Percentiles rank a stretch among this genome's conserved stretches.
phyloP scores from a whole-genome alignment of 768 basidiomycete species.

The Harrya chromipes region DNA sequence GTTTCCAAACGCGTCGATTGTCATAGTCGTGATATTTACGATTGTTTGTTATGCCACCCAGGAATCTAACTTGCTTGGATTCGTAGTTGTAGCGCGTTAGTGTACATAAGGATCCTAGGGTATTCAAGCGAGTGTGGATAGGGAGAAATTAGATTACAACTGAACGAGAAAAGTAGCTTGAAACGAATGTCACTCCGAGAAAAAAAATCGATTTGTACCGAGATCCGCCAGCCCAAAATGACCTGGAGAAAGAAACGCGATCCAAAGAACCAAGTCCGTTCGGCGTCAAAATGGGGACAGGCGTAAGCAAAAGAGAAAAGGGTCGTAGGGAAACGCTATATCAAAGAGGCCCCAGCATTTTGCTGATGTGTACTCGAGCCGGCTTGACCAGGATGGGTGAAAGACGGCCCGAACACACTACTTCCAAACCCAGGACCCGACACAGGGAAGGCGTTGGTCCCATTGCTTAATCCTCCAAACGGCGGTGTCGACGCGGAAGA shows the following conservation, averaged over 20 bases:
- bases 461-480: conserved; percentile 21
- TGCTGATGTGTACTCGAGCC: conserved; percentile 35
- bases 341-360: conserved; percentile 46
- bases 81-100: neutral
- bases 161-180: neutral
- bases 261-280: conserved; percentile 3
- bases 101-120: conserved; percentile 9
- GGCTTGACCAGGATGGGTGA: conserved; percentile 19
- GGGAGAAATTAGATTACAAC: conserved; percentile 25
- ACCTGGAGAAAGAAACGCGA: neutral
- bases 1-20: too few relatives aligned
- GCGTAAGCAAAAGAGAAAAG: neutral
- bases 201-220: conserved; percentile 2
- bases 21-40: conserved; percentile 21
- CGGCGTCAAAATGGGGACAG: neutral
- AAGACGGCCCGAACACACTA: conserved; percentile 22
- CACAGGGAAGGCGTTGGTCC: neutral
- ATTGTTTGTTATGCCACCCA: too few relatives aligned
- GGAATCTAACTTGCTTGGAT: too few relatives aligned
- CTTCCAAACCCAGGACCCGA: conserved; percentile 18
- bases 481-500: conserved; percentile 27
- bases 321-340: conserved; percentile 33
- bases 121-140: conserved; percentile 17
- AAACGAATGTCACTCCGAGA: conserved; percentile 4
- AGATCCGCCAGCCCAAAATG: conserved; percentile 12